phyloP scores from a whole-genome alignment of 768 basidiomycete species.

The Mycena vulgaris region DNA sequence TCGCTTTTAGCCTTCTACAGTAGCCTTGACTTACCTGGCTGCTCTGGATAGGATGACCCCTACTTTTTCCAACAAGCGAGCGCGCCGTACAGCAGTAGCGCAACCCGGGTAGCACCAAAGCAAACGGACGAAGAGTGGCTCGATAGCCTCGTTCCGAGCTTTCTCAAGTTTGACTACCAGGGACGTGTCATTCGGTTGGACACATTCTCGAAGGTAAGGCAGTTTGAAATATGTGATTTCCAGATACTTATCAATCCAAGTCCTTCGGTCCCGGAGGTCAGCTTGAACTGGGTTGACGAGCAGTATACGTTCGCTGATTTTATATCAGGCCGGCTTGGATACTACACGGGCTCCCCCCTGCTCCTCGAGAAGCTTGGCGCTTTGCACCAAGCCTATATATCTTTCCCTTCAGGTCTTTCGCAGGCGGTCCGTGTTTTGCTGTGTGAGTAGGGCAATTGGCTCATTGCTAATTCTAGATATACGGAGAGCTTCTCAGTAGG shows the following conservation, averaged over 20 bases:
- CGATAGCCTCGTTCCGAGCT: conserved; percentile 36
- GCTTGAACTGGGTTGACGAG: background rate
- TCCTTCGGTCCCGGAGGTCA: conserved; percentile 35
- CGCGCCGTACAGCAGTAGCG: conserved; percentile 29
- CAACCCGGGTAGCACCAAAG: conserved; percentile 17
- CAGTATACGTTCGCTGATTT: background rate
- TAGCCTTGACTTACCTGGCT: conserved; percentile 55
- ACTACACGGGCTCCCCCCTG: conserved; percentile 69
- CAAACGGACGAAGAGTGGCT: conserved; percentile 38
- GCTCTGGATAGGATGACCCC: conserved; percentile 74
- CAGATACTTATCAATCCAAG: background rate
- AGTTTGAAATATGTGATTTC: too few relatives aligned
- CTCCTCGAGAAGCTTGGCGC: conserved; percentile 69
- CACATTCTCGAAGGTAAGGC: conserved; percentile 67
- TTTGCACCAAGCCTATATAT: conserved; percentile 58
- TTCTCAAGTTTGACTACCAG: conserved; percentile 64
- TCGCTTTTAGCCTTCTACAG: background rate
- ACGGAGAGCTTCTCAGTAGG: conserved; percentile 33
- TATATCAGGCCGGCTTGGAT: conserved; percentile 63
- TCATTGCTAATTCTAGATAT: conserved; percentile 8
- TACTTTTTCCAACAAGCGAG: conserved; percentile 72
- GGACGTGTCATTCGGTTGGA: conserved; percentile 79
- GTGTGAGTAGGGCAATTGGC: background rate
- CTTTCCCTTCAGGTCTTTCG: conserved; percentile 68
- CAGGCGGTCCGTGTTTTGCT: conserved; percentile 62